Percentiles rank a stretch among this genome's conserved stretches.
Conservation (phyloP, 1,284 basidiomycete genomes). For the Apiotrichum sp. region DNA sequence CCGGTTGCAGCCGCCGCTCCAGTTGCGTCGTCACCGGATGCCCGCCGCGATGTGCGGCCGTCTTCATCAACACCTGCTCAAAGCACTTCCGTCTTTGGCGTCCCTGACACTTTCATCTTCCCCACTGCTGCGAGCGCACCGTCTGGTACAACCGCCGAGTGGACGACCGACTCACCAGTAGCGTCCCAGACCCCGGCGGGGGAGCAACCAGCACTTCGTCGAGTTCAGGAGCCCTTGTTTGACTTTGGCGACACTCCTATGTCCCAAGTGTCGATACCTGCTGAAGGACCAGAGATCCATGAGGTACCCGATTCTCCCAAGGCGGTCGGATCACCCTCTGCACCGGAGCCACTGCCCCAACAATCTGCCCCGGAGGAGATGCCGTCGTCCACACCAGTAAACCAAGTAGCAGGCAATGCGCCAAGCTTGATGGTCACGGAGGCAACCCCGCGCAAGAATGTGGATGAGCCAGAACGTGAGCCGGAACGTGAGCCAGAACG, state of each 20-base stretch:
- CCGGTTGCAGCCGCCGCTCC: neutral
- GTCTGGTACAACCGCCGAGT: neutral
- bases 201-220: neutral
- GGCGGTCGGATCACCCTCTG: no score
- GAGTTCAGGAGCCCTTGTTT: constrained; percentile 1
- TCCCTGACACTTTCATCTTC: neutral
- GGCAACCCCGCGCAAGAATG: neutral
- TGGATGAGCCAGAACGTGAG: neutral
- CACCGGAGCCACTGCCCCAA: no score
- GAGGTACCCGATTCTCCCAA: no score
- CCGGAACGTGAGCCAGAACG: neutral
- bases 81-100: neutral
- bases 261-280: neutral
- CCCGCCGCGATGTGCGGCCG: neutral
- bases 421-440: neutral
- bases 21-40: neutral
- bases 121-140: neutral
- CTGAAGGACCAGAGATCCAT: neutral
- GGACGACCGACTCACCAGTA: neutral
- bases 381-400: neutral
- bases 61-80: neutral
- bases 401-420: neutral
- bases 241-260: neutral
- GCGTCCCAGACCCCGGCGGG: neutral
- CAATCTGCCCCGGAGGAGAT: neutral